Conservation (phyloP, 2,329 filamentous ascomycete species). For the Pyricularia pennisetigena region DNA sequence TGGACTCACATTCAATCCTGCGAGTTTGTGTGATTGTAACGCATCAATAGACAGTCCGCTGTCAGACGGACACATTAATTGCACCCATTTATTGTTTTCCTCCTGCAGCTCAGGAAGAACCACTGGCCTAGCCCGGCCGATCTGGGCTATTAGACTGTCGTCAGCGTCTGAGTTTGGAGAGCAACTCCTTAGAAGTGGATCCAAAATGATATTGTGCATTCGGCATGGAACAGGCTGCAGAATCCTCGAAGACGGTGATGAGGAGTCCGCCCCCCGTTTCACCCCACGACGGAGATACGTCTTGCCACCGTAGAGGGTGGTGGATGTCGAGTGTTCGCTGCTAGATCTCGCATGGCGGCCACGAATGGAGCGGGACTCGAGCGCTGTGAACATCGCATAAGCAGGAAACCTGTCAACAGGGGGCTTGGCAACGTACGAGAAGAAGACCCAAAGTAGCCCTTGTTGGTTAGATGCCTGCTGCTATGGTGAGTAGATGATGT, state of each 20-base stretch:
- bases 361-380: neutral
- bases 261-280: neutral
- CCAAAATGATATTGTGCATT: conserved; percentile 3
- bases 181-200: neutral
- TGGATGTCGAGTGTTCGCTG: neutral
- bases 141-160: conserved; percentile 15
- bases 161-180: conserved; percentile 11
- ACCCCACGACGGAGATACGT: neutral
- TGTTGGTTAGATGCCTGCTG: neutral
- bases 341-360: neutral
- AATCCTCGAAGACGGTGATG: neutral
- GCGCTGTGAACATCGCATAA: neutral
- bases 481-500: neutral
- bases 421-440: neutral
- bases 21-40: neutral
- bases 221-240: neutral
- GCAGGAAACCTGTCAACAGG: neutral
- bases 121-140: conserved; percentile 10
- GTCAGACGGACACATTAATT: conserved; percentile 11
- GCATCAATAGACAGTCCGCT: conserved; percentile 4
- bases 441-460: conserved; percentile 1
- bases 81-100: conserved; percentile 17
- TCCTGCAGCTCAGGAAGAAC: conserved; percentile 12
- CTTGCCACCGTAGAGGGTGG: neutral
- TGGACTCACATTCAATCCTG: neutral